Evolutionary conservation across 139 green algal genomes (phyloP).

Genomic region (Chlamydomonas applanata): DNA sequence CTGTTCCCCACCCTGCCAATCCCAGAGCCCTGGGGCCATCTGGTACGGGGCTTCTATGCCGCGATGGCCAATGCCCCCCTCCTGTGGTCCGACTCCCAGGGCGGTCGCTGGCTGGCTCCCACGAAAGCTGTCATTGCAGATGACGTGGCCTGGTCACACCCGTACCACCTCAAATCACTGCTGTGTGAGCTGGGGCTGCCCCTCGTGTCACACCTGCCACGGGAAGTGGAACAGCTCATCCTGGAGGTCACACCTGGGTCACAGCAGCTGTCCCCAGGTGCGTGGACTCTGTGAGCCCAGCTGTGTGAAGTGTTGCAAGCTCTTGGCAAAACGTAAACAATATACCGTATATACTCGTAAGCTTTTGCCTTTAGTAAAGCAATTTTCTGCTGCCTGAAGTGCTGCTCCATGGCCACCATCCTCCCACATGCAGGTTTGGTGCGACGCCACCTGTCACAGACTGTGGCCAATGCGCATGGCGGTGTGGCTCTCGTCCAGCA

Average conservation of each 20-base stretch:
- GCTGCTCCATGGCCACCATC: too few species aligned
- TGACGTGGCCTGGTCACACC: conserved; percentile 11
- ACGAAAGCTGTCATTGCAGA: conserved; percentile 31
- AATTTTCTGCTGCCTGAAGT: too few species aligned
- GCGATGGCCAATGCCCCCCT: conserved; percentile 11
- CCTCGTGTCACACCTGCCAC: conserved; percentile 27
- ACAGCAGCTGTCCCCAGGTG: background rate
- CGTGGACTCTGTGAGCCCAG: too few species aligned
- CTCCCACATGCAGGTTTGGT: too few species aligned
- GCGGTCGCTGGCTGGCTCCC: conserved; percentile 31
- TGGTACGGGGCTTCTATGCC: conserved; percentile 31
- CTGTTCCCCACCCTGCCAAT: conserved; percentile 24
- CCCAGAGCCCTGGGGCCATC: conserved; percentile 26
- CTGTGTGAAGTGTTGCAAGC: too few species aligned
- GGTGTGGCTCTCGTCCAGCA: background rate
- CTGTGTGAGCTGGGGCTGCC: conserved; percentile 36
- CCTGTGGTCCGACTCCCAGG: conserved; percentile 28
- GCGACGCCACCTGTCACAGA: too few species aligned
- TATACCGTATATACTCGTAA: too few species aligned
- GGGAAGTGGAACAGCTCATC: conserved; percentile 2
- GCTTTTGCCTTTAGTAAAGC: too few species aligned
- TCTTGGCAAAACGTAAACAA: too few species aligned
- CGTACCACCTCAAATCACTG: conserved; percentile 18
- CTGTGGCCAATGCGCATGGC: too few species aligned
- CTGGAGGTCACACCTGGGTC: conserved; percentile 13